Base-by-base conservation (phyloP, 805 yeast genomes). In the Pichia manshurica region DNA sequence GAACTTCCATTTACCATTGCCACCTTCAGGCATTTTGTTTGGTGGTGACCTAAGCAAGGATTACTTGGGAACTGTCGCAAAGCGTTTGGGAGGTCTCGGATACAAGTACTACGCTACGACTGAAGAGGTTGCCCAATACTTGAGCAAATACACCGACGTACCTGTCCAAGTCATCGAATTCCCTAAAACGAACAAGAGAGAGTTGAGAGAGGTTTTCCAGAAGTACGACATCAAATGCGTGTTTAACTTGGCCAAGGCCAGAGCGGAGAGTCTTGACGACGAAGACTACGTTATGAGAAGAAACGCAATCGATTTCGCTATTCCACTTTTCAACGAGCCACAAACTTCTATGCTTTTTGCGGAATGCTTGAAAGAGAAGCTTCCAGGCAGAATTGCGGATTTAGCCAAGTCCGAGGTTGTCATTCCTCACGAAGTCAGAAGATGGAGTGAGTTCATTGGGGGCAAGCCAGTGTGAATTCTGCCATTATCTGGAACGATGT, bases 241-340 rank as follows among this genome's bases (percentile, higher is more conserved):
- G 16, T 82, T 91, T 78, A 93, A 93, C 72, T 77, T 93, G 61
- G 97, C 99, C 46, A 75, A 75, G 58, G 84, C 87, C 38, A 81
- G 96, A 65, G 99, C 98, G 39, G 95, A 87, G 60, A 71, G 77
- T 54, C 75, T 87, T 54, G 68, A 79, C 54, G 97, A 93, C 63
- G 84, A 85, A 68, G 97, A 93, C 70, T 93, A 93, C 68, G 83
- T 91, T 49, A 93, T 93, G 99, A 84, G 99, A 75, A 84, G 99
- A 74, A 93, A 93, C 67, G 98, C 99, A 42, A 95, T 93, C 71
- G 99, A 93, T 68, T 93, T 93, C 66, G 98, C 87, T 51, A 84
- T 91, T 61, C 96, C 99, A 38, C 74, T 93, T 64, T 91, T 93
- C 75, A 93, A 91, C 65, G 99, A 93, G 73, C 96, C 98, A 55